Percentiles rank a stretch among this genome's conserved stretches.
These are phyloP conservation scores for Ophiostoma perfectum DNA, from an alignment of 2,329 filamentous ascomycete genomes.

Conservation along the genomic window DNA sequence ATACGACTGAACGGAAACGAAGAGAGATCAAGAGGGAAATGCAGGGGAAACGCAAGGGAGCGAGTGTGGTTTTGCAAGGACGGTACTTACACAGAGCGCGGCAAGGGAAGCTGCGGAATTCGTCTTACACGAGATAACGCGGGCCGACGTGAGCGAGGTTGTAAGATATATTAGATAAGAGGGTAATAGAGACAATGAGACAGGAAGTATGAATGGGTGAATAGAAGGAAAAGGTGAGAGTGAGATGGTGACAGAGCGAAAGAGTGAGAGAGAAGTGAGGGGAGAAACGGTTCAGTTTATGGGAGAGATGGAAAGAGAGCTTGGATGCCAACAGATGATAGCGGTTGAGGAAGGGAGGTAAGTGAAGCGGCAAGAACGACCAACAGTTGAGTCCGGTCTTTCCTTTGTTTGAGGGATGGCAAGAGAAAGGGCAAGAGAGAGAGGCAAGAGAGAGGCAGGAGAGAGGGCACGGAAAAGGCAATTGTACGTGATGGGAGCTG, in stretches of 20 bases:
- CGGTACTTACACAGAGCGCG: constrained; percentile 9
- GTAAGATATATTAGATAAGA: not conserved
- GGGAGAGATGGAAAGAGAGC: not conserved
- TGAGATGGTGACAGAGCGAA: not conserved
- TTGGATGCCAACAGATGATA: not conserved
- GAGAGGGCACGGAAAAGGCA: not conserved
- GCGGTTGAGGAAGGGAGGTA: not conserved
- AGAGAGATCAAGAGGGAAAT: not conserved
- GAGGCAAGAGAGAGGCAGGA: not conserved
- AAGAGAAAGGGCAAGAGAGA: not conserved
- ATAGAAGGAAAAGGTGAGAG: too few species aligned
- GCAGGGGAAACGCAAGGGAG: not conserved
- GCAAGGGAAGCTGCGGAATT: not conserved
- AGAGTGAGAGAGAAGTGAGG: not conserved
- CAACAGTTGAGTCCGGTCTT: not conserved
- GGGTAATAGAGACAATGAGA: not conserved
- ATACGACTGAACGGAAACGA: not conserved
- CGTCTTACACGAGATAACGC: constrained; percentile 11
- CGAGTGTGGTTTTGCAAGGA: too few species aligned
- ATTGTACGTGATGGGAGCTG: constrained; percentile 13
- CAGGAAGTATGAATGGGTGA: not conserved
- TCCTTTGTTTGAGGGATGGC: not conserved
- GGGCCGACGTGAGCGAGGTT: not conserved
- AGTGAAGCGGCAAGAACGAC: not conserved
- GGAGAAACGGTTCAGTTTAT: not conserved